Percentiles rank a stretch among this genome's conserved stretches.
Conservation (phyloP, 2,329 filamentous ascomycete species). For the Cercospora sp. region DNA sequence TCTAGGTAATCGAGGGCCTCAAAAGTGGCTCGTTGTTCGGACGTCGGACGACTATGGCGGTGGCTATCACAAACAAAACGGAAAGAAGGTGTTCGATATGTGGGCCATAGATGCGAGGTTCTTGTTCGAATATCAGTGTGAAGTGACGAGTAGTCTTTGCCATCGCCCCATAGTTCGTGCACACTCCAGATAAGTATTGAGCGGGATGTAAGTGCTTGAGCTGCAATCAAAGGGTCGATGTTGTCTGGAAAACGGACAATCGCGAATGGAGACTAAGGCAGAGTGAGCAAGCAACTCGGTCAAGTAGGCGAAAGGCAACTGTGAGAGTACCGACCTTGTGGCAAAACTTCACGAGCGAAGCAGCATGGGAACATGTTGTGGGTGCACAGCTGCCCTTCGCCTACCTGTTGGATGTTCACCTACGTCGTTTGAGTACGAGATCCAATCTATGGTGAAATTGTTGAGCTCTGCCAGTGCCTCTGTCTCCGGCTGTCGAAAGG, state of each 20-base stretch:
- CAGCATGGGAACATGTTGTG: background rate
- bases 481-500: conserved; percentile 83
- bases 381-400: conserved; percentile 15
- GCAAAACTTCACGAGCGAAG: background rate
- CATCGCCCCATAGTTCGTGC: conserved; percentile 85
- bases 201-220: conserved; percentile 66
- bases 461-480: conserved; percentile 73
- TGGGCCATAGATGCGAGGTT: conserved; percentile 65
- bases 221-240: conserved; percentile 46
- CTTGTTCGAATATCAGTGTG: conserved; percentile 63
- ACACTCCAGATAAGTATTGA: conserved; percentile 81
- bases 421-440: conserved; percentile 75
- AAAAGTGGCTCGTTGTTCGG: conserved; percentile 71
- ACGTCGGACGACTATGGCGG: conserved; percentile 66
- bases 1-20: conserved; percentile 76
- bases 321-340: conserved; percentile 1
- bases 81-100: conserved; percentile 68
- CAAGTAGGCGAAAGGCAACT: conserved; percentile 13
- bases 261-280: conserved; percentile 76
- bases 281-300: background rate
- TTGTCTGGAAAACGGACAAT: conserved; percentile 60
- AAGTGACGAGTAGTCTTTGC: conserved; percentile 64
- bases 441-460: conserved; percentile 66
- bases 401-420: conserved; percentile 38
- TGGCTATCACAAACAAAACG: conserved; percentile 84